Conservation (phyloP, 169 alveolate species). For the Neospora caninum region DNA sequence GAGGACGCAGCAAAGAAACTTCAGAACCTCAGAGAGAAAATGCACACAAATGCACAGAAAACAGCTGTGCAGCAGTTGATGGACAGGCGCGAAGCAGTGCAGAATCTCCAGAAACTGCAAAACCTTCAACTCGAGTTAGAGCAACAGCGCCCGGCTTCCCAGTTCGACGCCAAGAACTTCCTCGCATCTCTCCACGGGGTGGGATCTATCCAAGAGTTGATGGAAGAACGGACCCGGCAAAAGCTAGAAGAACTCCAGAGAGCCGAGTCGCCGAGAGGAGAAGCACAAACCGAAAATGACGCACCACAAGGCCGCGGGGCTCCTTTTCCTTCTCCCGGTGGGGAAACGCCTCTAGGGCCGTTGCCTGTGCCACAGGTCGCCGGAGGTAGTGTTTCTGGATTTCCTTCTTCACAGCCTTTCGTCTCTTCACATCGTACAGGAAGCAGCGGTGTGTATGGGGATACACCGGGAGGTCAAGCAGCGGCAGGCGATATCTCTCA, state of each 20-base stretch:
- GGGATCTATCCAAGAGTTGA: not conserved
- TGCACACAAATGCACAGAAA: not conserved
- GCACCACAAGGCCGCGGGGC: not conserved
- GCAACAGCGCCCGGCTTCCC: constrained; percentile 17
- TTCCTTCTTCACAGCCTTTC: too few relatives aligned
- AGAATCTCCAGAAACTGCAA: not conserved
- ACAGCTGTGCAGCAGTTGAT: not conserved
- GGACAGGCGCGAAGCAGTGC: not conserved
- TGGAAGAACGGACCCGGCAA: not conserved
- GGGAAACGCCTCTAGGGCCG: too few relatives aligned
- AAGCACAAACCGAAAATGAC: not conserved
- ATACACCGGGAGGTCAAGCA: too few relatives aligned
- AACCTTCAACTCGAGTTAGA: not conserved
- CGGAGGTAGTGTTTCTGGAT: too few relatives aligned
- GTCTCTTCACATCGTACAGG: too few relatives aligned
- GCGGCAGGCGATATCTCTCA: too few relatives aligned
- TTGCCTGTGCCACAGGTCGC: too few relatives aligned
- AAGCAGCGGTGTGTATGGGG: too few relatives aligned
- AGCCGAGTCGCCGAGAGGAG: not conserved
- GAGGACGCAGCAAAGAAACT: not conserved
- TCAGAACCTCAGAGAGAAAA: not conserved
- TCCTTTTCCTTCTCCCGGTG: too few relatives aligned
- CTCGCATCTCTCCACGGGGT: not conserved
- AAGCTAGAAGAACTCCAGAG: not conserved
- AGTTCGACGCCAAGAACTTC: not conserved